phyloP scores from a whole-genome alignment of 2,329 filamentous ascomycete species.

The Stemphylium lycopersici region DNA sequence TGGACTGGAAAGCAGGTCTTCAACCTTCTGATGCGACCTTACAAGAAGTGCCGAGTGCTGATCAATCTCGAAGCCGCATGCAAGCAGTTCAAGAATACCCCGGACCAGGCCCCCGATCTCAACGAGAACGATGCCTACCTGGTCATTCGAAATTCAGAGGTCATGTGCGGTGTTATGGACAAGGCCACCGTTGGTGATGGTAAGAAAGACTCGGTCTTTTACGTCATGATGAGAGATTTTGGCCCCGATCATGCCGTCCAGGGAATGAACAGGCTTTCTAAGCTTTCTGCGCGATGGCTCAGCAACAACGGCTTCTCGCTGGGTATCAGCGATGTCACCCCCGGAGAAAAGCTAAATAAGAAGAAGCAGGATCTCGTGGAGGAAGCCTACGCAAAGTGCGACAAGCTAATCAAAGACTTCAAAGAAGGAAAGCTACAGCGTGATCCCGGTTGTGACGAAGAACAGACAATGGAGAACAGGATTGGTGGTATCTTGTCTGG shows the following conservation, averaged over 20 bases:
- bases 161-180: slow-evolving; percentile 98
- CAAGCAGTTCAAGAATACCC: slow-evolving; percentile 73
- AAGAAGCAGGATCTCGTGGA: slow-evolving; percentile 79
- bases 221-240: slow-evolving; percentile 93
- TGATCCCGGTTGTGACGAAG: slow-evolving; percentile 85
- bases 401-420: slow-evolving; percentile 81
- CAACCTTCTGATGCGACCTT: slow-evolving; percentile 88
- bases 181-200: slow-evolving; percentile 96
- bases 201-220: slow-evolving; percentile 98
- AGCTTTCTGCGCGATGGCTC: slow-evolving; percentile 85
- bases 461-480: slow-evolving; percentile 87
- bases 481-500: slow-evolving; percentile 91
- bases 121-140: slow-evolving; percentile 80
- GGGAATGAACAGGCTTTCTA: slow-evolving; percentile 93
- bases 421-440: slow-evolving; percentile 82
- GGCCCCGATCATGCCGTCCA: slow-evolving; percentile 86
- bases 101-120: slow-evolving; percentile 74
- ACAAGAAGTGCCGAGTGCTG: slow-evolving; percentile 78
- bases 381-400: slow-evolving; percentile 78
- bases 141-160: slow-evolving; percentile 92
- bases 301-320: slow-evolving; percentile 95
- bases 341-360: slow-evolving; percentile 70
- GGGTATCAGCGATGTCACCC: slow-evolving; percentile 92
- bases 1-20: slow-evolving; percentile 99
- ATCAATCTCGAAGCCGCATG: slow-evolving; percentile 95